Base-by-base conservation (phyloP, 129 eudicot species). In the Lonicera japonica region DNA sequence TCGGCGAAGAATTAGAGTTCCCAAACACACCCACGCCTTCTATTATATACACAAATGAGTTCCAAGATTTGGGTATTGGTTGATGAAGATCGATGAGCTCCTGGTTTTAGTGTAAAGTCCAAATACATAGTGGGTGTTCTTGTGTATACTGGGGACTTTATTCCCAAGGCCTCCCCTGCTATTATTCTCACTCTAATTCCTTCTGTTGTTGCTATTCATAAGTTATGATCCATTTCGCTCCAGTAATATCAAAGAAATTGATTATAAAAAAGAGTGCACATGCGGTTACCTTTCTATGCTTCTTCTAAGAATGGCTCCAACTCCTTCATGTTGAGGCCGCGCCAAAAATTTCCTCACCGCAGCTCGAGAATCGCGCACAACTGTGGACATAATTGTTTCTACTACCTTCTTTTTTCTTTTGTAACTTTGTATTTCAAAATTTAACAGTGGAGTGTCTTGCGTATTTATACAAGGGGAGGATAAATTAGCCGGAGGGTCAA, bases 1-100 rank as follows among this genome's bases (percentile, higher is more conserved):
- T 56, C 0, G 86, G 61, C 8, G 85, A 77, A 7, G 89, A 77
- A 48, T 57, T 77, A 8, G 75, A 63, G 25, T 75, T 69, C 6
- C 96, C 95, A 48, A 89, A 85, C 13, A 75, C 66, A 4, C 96
- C 95, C 68, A 85, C 96, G 0, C 96, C 96, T 63, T 89, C 96
- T 51, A 88, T 67, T 0, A 80, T 64, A 52, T 88, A 88, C 2
- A 88, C 95, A 40, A 88, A 85, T 11, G 87, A 82, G 36, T 88
- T 88, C 89, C 87, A 88, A 3, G 95, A 74, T 14, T 12, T 56
- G 3, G 94, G 95, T 18, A 88, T 69, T 0, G 90, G 95, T 57
- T 88, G 96, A 29, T 69, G 65, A 52, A 82, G 63, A n/a, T n/a
- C n/a, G n/a, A 11, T 73, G 66, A 17, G 95, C 61, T 18, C 95